Evolutionary conservation across 345 rosid genomes (phyloP).

Genomic region (Zanthoxylum bungeanum): DNA sequence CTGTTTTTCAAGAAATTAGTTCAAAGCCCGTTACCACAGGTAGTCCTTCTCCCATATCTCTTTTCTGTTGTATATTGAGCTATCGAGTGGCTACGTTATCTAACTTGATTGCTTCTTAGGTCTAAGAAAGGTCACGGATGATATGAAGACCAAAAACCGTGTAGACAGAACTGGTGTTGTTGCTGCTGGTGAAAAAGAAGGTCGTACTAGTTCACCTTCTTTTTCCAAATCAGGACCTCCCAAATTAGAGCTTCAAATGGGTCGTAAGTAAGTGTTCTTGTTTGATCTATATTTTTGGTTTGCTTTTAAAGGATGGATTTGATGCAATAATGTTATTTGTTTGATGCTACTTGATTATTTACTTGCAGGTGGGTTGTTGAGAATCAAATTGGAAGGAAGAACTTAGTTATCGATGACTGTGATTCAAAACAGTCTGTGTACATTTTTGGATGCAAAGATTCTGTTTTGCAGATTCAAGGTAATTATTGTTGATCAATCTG

Average conservation of each 20-base stretch:
- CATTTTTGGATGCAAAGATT: constrained; percentile 93
- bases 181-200: constrained; percentile 51
- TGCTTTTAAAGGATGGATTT: constrained; percentile 11
- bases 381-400: constrained; percentile 87
- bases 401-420: constrained; percentile 84
- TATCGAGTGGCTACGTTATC: constrained; percentile 13
- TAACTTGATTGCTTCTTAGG: constrained; percentile 42
- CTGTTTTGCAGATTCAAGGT: constrained; percentile 94
- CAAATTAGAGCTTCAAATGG: constrained; percentile 94
- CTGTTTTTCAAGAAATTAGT: constrained; percentile 87
- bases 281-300: not conserved
- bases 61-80: constrained; percentile 4
- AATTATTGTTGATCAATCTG: constrained; percentile 5
- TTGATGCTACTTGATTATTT: constrained; percentile 12
- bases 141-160: constrained; percentile 92
- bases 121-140: constrained; percentile 78
- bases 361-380: constrained; percentile 90
- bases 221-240: constrained; percentile 83
- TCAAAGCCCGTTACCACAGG: constrained; percentile 70
- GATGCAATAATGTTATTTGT: constrained; percentile 10
- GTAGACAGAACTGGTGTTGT: constrained; percentile 72
- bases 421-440: constrained; percentile 92
- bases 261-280: constrained; percentile 79
- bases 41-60: constrained; percentile 22
- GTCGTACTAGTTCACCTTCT: constrained; percentile 42